Evolutionary conservation across 2,329 filamentous ascomycete genomes (phyloP), one percentile per base, ranked within the genome.

Genomic region (Colletotrichum incanum): DNA sequence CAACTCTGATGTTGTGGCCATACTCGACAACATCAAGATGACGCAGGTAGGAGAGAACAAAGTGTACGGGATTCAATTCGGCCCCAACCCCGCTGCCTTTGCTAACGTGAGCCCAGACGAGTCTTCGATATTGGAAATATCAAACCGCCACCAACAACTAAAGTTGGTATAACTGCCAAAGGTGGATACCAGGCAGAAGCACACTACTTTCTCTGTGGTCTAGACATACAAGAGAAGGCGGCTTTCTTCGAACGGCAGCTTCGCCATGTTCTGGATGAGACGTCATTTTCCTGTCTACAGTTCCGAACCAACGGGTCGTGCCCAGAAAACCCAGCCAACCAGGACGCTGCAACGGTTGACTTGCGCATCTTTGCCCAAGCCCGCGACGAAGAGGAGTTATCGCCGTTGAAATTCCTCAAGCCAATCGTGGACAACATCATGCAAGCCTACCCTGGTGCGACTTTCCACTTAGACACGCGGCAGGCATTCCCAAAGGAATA

Each of bases 331-430:
- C 83, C 85, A 0, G 76, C 75, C 3, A 83, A 80, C n/a, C 86
- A 88, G 41, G 82, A 84, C 34, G 82, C 81, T 0, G 86, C 86
- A 0, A 89, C 86, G 0, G 86, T 87, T 0, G 84, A 85, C 54
- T 81, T 87, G 50, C 75, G 85, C 31, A 79, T 86, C 59, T 82
- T 87, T 74, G 82, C 82, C 0, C 85, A 91, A 75, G 86, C 87
- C 6, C 77, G 75, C 5, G 78, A 71, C 20, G 77, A 80, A 37
- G 80, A 82, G 20, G 81, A 79, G 0, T 77, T 81, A 0, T 78
- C 79, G 0, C 78, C 80, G 0, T 62, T 75, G 4, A 82, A 80
- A 39, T 86, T 86, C 73, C 78, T 82, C 20, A 75, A 81, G 23
- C 81, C 82, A 12, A 80, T 81, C 41, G 78, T 81, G 55, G 83